Evolutionary conservation across 768 basidiomycete species (phyloP), one percentile per base, ranked within the genome.

Genomic region (Mycena albidolilacea): DNA sequence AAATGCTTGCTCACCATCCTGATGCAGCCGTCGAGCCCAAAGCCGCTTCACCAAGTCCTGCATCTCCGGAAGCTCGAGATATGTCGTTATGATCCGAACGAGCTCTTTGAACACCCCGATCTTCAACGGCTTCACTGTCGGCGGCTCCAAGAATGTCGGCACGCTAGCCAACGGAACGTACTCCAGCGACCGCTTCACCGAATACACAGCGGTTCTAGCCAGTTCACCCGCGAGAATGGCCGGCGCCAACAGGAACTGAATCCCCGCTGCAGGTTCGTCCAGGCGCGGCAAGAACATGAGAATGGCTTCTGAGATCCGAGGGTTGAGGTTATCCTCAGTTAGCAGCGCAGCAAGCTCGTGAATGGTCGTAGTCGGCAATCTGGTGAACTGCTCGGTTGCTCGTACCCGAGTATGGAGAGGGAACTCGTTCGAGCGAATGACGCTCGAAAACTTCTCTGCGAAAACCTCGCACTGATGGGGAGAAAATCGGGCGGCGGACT

Each of bases 201-300:
- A 70, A 46, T 71, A 59, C 21, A 74, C 60, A 10, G 70, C 75
- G 41, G 75, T 76, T 58, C 75, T 70, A 12, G 75, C 75, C 11
- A 76, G 50, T 39, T 76, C 75, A 39, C 75, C 70, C 50, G 70
- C 73, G 17, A 76, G 63, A 57, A 74, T 68, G 9, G 70, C 63
- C n/a, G 73, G 75, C 46, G 75, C 65, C 46, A 76, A 44, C 46
- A 76, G 64, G 66, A 76, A 69, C 50, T 76, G 73, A 12, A 76
- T 76, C 57, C 75, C 75, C 61, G 75, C 73, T 39, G 75, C 75
- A 37, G 75, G 75, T 55, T 76, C 75, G 67, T 76, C 75, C 58
- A 76, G 65, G 60, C 63, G 70, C 55, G 75, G 75, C 70, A 76
- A 43, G 75, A 76, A 76, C 75, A 76, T 76, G 30, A 76, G 70